phyloP scores from a whole-genome alignment of 164 flowering plant genomes.

The Vitis rupestris region DNA sequence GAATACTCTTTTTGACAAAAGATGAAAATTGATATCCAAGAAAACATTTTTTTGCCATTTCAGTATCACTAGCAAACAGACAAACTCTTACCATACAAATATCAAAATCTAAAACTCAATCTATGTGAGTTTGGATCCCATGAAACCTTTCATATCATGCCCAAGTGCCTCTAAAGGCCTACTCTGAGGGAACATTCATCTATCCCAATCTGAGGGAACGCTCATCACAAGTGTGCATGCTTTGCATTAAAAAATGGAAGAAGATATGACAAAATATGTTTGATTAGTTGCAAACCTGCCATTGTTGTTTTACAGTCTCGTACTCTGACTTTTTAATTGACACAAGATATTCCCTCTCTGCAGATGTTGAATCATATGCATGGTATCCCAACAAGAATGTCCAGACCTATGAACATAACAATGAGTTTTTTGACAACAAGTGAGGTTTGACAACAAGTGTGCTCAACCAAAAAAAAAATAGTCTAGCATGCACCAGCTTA shows the following conservation, averaged over 20 bases:
- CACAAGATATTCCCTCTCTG: slow-evolving; percentile 80
- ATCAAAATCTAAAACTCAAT: too few species aligned
- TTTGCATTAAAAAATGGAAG: background rate
- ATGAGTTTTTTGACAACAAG: slow-evolving; percentile 1
- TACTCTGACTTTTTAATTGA: slow-evolving; percentile 69
- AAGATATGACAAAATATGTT: background rate
- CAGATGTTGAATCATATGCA: slow-evolving; percentile 83
- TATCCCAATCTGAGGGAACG: too few species aligned
- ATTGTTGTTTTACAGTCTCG: slow-evolving; percentile 77
- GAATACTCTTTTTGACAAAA: too few species aligned
- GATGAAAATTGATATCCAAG: too few species aligned
- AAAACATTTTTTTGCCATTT: too few species aligned
- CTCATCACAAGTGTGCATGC: background rate
- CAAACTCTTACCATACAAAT: too few species aligned
- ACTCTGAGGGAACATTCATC: too few species aligned
- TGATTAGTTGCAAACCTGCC: slow-evolving; percentile 65
- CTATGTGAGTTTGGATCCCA: too few species aligned
- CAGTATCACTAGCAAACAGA: too few species aligned
- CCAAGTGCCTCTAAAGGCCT: too few species aligned
- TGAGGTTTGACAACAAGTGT: background rate
- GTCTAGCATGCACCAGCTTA: background rate
- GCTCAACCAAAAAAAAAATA: background rate
- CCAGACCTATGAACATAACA: slow-evolving; percentile 64
- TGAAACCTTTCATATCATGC: too few species aligned
- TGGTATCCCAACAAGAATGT: slow-evolving; percentile 74